Evolutionary conservation across 1,284 basidiomycete genomes (phyloP), one percentile per base, ranked within the genome.

Genomic region (Sporisorium sorghi): DNA sequence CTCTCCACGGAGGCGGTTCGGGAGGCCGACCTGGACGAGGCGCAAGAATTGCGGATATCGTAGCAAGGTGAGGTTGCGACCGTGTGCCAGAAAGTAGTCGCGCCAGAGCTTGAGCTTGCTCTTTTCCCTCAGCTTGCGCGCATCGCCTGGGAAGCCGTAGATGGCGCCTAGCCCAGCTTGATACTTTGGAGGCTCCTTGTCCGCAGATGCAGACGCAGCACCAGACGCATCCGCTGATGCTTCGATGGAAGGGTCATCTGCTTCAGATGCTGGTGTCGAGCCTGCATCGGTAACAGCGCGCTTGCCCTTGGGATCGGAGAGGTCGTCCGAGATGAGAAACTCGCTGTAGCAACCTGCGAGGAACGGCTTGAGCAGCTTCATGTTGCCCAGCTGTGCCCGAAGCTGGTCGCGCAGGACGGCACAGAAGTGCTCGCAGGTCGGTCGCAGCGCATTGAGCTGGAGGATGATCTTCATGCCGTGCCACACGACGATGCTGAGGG

Each of bases 101-200:
- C 91, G 91, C 97, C 97, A 99, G 14, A 99, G 88, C 85, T 97
- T 98, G 80, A 97, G 91, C 86, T 99, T 99, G 43, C 93, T 97
- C 59, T 93, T 93, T 86, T 99, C 97, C 32, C 96, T 90, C 61
- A 84, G 62, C 66, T 82, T 80, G 30, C 76, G 72, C 23, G 81
- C 74, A 58, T 84, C 83, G 19, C 85, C 85, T 6, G 85, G 85
- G 52, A 82, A 86, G 50, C 82, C 83, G 59, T 82, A 85, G 3
- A 61, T 66, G 9, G 72, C 76, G 11, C 84, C 82, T 0, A 85
- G 78, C 23, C 83, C 84, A 23, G 77, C 76, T 55, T 60, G 64
- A 35, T 64, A 62, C 59, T 72, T 55, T 7, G 65, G 61, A 42
- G 69, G 58, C 43, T 73, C 60, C 47, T 67, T 67, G 33, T 73